A percentile compares a stretch with the other conserved stretches of the same genome.
These are phyloP conservation scores for Microcos paniculata DNA, from an alignment of 345 rosid genomes.

Conservation along the genomic window DNA sequence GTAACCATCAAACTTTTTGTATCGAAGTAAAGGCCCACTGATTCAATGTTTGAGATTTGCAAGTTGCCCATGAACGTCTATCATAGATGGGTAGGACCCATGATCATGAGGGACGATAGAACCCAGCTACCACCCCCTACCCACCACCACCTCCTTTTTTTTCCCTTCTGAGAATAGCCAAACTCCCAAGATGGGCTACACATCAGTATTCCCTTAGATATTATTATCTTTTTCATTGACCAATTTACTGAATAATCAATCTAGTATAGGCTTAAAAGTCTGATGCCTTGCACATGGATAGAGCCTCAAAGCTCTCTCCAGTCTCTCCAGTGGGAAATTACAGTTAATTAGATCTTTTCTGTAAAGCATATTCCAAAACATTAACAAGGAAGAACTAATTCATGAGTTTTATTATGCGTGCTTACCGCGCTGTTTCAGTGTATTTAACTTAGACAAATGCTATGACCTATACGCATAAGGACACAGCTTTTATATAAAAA, in stretches of 20 bases:
- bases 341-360: slow-evolving; percentile 20
- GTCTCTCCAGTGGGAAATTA: slow-evolving; percentile 16
- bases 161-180: slow-evolving; percentile 8
- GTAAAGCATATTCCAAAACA: slow-evolving; percentile 18
- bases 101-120: slow-evolving; percentile 12
- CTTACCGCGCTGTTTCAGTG: no score
- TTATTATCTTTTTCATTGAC: slow-evolving; percentile 29
- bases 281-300: slow-evolving; percentile 33
- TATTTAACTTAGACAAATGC: no score
- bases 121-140: slow-evolving; percentile 25
- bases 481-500: no score
- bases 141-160: slow-evolving; percentile 11
- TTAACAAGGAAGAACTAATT: neutral
- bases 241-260: slow-evolving; percentile 12
- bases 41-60: slow-evolving; percentile 23
- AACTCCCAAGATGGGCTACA: slow-evolving; percentile 24
- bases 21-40: slow-evolving; percentile 13
- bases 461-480: no score
- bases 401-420: no score
- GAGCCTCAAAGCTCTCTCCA: neutral
- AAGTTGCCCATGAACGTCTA: slow-evolving; percentile 13
- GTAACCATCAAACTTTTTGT: neutral
- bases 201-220: slow-evolving; percentile 25
- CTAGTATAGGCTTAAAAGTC: slow-evolving; percentile 4
- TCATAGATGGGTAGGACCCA: slow-evolving; percentile 25